Conservation (phyloP, 2,329 filamentous ascomycete species). For the Alternaria ventricosa region DNA sequence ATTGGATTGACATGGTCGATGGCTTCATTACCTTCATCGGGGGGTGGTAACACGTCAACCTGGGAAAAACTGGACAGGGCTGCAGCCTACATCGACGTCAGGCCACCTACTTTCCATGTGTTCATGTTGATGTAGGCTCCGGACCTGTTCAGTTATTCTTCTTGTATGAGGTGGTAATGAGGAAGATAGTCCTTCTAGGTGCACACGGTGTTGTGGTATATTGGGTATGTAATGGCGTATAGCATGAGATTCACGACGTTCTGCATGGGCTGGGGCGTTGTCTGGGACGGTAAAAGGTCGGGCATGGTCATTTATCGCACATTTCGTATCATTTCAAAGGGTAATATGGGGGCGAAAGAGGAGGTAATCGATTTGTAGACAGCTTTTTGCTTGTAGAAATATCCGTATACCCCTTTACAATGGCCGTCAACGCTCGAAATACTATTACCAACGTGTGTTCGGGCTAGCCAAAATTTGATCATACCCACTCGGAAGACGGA, state of each 20-base stretch:
- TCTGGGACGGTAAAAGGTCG: neutral
- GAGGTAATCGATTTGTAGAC: neutral
- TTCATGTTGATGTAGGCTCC: neutral
- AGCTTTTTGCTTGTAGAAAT: neutral
- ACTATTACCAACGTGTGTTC: too few relatives aligned
- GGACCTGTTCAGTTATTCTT: neutral
- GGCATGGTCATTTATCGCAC: neutral
- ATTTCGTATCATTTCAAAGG: neutral
- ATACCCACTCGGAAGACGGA: neutral
- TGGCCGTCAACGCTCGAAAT: too few relatives aligned
- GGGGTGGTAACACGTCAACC: slow-evolving; percentile 23
- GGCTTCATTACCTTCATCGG: slow-evolving; percentile 43
- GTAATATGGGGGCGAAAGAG: neutral
- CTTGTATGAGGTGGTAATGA: neutral
- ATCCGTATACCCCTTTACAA: neutral
- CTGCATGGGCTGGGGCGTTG: slow-evolving; percentile 2
- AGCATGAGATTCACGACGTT: slow-evolving; percentile 1
- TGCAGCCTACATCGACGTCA: neutral
- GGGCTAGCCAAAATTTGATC: neutral
- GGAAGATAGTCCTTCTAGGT: neutral
- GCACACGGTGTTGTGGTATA: neutral
- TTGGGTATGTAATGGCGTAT: neutral
- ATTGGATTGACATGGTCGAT: slow-evolving; percentile 46
- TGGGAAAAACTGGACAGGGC: neutral
- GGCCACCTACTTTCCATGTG: too few relatives aligned